phyloP scores from a whole-genome alignment of 352 stramenopile species.

The Pythium brachiatum region DNA sequence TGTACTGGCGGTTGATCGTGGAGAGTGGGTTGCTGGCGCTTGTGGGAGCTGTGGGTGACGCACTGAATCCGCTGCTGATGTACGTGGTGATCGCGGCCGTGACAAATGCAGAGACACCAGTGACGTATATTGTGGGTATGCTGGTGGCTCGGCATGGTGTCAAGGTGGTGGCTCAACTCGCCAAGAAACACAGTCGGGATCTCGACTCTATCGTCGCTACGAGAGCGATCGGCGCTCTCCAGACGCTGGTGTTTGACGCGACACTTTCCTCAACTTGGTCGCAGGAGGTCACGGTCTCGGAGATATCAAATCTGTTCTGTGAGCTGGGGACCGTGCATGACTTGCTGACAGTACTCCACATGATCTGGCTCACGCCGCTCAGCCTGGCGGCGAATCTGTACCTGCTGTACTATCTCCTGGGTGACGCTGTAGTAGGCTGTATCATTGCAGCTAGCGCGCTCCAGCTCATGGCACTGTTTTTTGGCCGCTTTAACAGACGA shows the following conservation, averaged over 20 bases:
- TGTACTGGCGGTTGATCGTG: slow-evolving; percentile 13
- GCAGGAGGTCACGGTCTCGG: slow-evolving; percentile 3
- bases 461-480: slow-evolving; percentile 2
- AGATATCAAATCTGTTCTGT: slow-evolving; percentile 14
- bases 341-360: neutral
- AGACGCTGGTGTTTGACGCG: slow-evolving; percentile 17
- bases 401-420: slow-evolving; percentile 20
- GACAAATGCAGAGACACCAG: slow-evolving; percentile 1
- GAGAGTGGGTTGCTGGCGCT: slow-evolving; percentile 13
- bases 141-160: slow-evolving; percentile 1
- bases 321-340: slow-evolving; percentile 9
- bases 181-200: neutral
- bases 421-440: slow-evolving; percentile 15
- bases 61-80: slow-evolving; percentile 12
- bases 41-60: neutral
- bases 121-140: neutral
- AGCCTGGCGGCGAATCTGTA: slow-evolving; percentile 9
- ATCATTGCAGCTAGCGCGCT: slow-evolving; percentile 2
- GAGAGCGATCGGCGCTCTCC: slow-evolving; percentile 1
- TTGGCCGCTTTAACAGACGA: neutral
- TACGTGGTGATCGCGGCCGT: slow-evolving; percentile 3
- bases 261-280: slow-evolving; percentile 4
- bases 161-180: neutral
- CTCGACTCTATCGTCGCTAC: slow-evolving; percentile 2
- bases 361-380: slow-evolving; percentile 2